Percentiles rank a stretch among this genome's conserved stretches.
Evolutionary conservation across 345 rosid genomes (phyloP).

Genomic region (Eucalyptus melliodora): DNA sequence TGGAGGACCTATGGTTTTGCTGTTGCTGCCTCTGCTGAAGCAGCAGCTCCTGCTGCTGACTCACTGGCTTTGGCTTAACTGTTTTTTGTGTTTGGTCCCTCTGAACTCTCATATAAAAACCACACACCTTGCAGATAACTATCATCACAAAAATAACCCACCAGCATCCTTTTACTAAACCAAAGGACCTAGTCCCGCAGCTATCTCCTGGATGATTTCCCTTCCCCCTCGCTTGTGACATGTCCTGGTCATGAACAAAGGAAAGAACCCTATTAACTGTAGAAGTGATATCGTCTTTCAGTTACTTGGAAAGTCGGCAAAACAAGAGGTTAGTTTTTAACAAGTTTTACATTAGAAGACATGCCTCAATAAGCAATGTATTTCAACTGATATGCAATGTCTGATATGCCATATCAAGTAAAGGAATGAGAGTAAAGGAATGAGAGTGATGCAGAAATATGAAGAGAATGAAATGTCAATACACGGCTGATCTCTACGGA

Average conservation of each 20-base stretch:
- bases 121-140: constrained; percentile 17
- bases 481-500: background rate
- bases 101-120: constrained; percentile 10
- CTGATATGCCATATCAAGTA: background rate
- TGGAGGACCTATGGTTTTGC: constrained; percentile 26
- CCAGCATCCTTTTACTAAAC: constrained; percentile 30
- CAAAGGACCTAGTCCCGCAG: constrained; percentile 4
- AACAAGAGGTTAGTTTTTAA: background rate
- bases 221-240: background rate
- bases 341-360: background rate
- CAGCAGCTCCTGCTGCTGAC: constrained; percentile 16
- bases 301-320: background rate
- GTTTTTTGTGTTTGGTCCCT: constrained; percentile 9
- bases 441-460: background rate
- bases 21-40: constrained; percentile 47
- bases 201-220: constrained; percentile 2
- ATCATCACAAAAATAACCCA: constrained; percentile 30
- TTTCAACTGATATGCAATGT: background rate
- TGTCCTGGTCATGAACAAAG: constrained; percentile 8
- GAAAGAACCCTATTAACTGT: background rate
- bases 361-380: background rate
- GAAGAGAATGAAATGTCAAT: background rate
- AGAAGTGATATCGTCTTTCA: background rate
- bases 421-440: background rate
- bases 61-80: constrained; percentile 11